Evolutionary conservation across 306 rosid species (phyloP).

Genomic region (Benincasa hispida): DNA sequence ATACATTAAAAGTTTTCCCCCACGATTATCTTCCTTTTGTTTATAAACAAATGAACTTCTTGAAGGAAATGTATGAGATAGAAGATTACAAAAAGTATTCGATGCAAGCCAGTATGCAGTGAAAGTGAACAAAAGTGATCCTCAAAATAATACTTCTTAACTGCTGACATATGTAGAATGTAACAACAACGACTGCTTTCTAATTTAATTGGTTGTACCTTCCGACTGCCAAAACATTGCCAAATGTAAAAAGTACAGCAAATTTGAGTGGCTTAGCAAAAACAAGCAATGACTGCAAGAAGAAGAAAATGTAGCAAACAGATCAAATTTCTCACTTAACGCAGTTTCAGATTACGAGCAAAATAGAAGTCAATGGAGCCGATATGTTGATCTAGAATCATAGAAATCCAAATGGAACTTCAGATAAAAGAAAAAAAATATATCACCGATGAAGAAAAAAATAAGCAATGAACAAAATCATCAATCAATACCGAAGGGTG

Average conservation of each 20-base stretch:
- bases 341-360: background rate
- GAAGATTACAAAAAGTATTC: background rate
- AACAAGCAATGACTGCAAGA: slow-evolving; percentile 74
- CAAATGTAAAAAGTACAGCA: slow-evolving; percentile 73
- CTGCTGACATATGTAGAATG: background rate
- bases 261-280: slow-evolving; percentile 78
- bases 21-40: background rate
- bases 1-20: background rate
- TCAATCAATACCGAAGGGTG: background rate
- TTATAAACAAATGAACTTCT: background rate
- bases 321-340: slow-evolving; percentile 3
- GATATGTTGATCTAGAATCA: background rate
- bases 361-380: background rate
- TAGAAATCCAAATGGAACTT: background rate
- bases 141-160: background rate
- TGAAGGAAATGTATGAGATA: background rate
- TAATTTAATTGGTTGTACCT: slow-evolving; percentile 36
- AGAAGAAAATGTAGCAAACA: slow-evolving; percentile 14
- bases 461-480: background rate
- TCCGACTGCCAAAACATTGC: slow-evolving; percentile 88
- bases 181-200: background rate
- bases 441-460: background rate
- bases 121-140: background rate
- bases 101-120: background rate
- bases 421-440: background rate